phyloP scores from a whole-genome alignment of 148 eudicot genomes.

The Rhododendron kiyosumense region DNA sequence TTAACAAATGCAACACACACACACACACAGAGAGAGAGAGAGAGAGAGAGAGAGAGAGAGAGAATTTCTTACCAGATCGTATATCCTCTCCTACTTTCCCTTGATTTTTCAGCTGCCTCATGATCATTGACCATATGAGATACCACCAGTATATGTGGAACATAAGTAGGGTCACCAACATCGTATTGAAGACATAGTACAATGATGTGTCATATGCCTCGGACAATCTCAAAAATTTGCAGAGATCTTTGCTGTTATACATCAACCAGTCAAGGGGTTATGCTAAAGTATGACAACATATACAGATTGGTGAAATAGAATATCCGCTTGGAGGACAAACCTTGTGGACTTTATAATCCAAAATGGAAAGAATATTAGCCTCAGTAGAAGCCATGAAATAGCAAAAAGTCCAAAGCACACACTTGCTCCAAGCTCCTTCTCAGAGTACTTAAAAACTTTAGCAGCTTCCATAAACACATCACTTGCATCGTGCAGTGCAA shows the following conservation, averaged over 20 bases:
- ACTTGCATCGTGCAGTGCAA: slow-evolving; percentile 94
- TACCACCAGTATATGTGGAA: slow-evolving; percentile 99
- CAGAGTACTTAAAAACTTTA: slow-evolving; percentile 85
- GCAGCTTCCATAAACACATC: slow-evolving; percentile 96
- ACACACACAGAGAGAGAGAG: too few relatives aligned
- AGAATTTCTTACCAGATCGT: slow-evolving; percentile 60
- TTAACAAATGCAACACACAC: neutral
- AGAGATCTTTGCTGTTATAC: slow-evolving; percentile 49
- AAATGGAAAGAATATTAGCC: slow-evolving; percentile 84
- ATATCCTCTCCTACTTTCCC: slow-evolving; percentile 98
- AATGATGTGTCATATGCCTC: slow-evolving; percentile 33
- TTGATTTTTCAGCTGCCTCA: slow-evolving; percentile 71
- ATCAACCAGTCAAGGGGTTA: slow-evolving; percentile 5
- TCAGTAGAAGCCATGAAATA: slow-evolving; percentile 81
- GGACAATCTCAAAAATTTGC: slow-evolving; percentile 47
- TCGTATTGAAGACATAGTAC: slow-evolving; percentile 79
- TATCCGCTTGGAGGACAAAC: slow-evolving; percentile 31
- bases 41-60: neutral
- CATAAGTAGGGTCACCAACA: slow-evolving; percentile 77
- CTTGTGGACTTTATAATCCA: slow-evolving; percentile 78
- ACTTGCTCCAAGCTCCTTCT: slow-evolving; percentile 88
- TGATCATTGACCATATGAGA: slow-evolving; percentile 83
- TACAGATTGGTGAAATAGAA: neutral
- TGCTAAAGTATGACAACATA: neutral
- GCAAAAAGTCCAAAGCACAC: slow-evolving; percentile 78